Conservation (phyloP, 495 filamentous ascomycete genomes). For the Friedmanniomyces endolithicus region DNA sequence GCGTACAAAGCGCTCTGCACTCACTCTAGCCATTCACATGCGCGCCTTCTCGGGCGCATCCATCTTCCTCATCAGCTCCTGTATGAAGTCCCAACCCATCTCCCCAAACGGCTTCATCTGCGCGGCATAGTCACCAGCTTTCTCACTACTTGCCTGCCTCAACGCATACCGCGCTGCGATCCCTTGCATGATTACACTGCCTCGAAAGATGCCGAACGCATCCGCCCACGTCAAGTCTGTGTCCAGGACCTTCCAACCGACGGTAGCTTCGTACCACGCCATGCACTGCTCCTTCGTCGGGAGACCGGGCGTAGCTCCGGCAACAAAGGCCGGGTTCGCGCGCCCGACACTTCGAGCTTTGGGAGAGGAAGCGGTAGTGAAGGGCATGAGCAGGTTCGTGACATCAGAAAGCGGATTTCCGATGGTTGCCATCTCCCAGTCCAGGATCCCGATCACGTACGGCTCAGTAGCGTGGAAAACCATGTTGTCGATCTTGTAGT, state of each 20-base stretch:
- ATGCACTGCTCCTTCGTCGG: slow-evolving; percentile 58
- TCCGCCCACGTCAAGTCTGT: slow-evolving; percentile 48
- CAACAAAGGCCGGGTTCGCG: slow-evolving; percentile 40
- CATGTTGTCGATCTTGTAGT: slow-evolving; percentile 97
- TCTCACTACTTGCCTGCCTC: slow-evolving; percentile 79
- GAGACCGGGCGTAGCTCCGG: slow-evolving; percentile 54
- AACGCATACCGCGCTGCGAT: slow-evolving; percentile 76
- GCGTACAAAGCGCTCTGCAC: too few species aligned
- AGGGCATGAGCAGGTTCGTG: slow-evolving; percentile 65
- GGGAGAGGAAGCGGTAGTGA: slow-evolving; percentile 26
- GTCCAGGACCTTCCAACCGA: slow-evolving; percentile 50
- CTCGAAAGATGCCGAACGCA: slow-evolving; percentile 34
- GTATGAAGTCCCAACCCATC: slow-evolving; percentile 59
- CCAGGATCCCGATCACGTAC: slow-evolving; percentile 79
- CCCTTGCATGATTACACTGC: slow-evolving; percentile 80
- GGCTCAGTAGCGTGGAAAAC: slow-evolving; percentile 86
- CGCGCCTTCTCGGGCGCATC: slow-evolving; percentile 33
- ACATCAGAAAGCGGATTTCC: slow-evolving; percentile 88
- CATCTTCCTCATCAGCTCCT: slow-evolving; percentile 33
- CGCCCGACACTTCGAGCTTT: slow-evolving; percentile 24
- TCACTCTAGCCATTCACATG: slow-evolving; percentile 27
- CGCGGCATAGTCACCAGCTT: slow-evolving; percentile 58
- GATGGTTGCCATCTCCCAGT: slow-evolving; percentile 66
- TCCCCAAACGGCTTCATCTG: slow-evolving; percentile 55
- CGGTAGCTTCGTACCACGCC: slow-evolving; percentile 61